phyloP scores from a whole-genome alignment of 257 asterid species.

The Gardenia jasminoides region DNA sequence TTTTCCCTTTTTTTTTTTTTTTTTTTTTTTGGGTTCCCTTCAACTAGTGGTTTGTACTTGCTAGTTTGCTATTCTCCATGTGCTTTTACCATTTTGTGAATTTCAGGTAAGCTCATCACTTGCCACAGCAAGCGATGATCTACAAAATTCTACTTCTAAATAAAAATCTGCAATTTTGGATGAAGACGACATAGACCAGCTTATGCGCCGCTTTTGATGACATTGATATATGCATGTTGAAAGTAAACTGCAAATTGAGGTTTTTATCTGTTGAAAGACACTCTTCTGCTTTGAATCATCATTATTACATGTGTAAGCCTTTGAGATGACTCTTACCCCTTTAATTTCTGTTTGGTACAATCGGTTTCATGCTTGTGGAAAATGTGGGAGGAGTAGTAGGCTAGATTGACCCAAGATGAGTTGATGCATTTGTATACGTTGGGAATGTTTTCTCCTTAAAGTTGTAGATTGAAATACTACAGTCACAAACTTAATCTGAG shows the following conservation, averaged over 20 bases:
- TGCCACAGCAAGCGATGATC: not conserved
- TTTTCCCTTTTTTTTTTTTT: too few relatives aligned
- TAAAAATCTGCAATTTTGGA: not conserved
- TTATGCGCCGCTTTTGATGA: conserved; percentile 38
- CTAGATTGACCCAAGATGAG: not conserved
- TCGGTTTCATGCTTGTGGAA: not conserved
- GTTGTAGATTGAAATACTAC: not conserved
- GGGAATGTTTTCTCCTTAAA: not conserved
- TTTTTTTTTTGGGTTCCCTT: not conserved
- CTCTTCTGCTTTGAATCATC: conserved; percentile 3
- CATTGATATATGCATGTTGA: conserved; percentile 30
- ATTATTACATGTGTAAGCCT: not conserved
- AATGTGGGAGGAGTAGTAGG: not conserved
- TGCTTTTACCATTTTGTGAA: not conserved
- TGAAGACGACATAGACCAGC: not conserved
- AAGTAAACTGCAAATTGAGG: conserved; percentile 31
- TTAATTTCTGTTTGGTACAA: not conserved
- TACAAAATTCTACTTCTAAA: not conserved
- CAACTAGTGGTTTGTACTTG: not conserved
- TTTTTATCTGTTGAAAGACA: conserved; percentile 10
- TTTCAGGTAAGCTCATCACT: not conserved
- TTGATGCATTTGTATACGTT: not conserved
- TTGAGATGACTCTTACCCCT: not conserved
- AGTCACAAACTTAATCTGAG: not conserved
- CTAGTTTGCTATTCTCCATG: not conserved